Evolutionary conservation across 2,329 filamentous ascomycete species (phyloP), one percentile per base, ranked within the genome.

Genomic region (Cladosporium colombiae): DNA sequence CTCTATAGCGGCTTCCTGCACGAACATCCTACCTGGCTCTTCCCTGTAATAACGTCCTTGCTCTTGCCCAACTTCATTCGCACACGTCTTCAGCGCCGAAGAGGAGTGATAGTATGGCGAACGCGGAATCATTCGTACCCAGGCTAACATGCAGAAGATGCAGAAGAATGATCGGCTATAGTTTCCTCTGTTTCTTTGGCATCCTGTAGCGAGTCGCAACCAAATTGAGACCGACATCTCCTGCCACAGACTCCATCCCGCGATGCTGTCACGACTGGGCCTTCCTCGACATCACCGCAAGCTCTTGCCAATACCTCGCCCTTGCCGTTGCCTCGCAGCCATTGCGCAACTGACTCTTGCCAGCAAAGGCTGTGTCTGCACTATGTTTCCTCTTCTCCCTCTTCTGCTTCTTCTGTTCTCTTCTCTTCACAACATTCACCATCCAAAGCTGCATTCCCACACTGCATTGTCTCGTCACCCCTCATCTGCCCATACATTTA

Each of bases 391-490:
- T 63, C 33, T 46, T 63, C 50, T 40, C 18, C 37, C 11, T 56
- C 35, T 27, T 37, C 29, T 5, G 40, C 49, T 56, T 29, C 25
- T n/a, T n/a, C 21, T 55, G 25, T 27, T 40, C 40, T 44, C 50
- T 56, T n/a, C 29, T 21, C 37, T 21, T 25, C 50, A 31, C 35
- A 52, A n/a, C 60, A 55, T 33, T 35, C 61, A 62, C 50, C 59
- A 27, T 35, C 35, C 35, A 27, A 31, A 52, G 5, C 44, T 40
- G 44, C 59, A 62, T 52, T 31, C 3, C 29, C 25, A n/a, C 11
- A 52, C 8, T 46, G 40, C 40, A 21, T 23, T 46, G 40, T 4
- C n/a, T 21, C 40, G 23, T 46, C 53, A 29, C 6, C 50, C 13
- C 13, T 29, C 46, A 29, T 59, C 37, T 46, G 11, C 16, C 1